phyloP scores from a whole-genome alignment of 2,329 filamentous ascomycete genomes.

The Paecilomyces dactylethromorphus region DNA sequence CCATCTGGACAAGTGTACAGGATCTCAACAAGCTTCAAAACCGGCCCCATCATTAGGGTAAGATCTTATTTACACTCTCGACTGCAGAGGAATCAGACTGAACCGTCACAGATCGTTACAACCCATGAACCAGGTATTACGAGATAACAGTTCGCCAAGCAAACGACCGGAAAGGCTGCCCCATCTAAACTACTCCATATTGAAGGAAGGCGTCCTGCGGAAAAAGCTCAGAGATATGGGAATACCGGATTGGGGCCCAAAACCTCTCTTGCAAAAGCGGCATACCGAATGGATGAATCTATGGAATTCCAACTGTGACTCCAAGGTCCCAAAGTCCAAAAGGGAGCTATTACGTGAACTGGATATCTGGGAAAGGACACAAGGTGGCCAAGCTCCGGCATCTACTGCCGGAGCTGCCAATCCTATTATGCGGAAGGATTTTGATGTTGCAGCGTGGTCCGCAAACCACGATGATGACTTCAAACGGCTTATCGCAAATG shows the following conservation, averaged over 20 bases:
- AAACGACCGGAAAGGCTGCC: constrained; percentile 60
- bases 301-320: constrained; percentile 96
- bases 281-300: constrained; percentile 93
- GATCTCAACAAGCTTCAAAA: constrained; percentile 12
- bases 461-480: constrained; percentile 68
- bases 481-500: constrained; percentile 69
- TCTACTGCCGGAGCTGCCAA: constrained; percentile 14
- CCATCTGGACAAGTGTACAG: constrained; percentile 68
- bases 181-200: constrained; percentile 74
- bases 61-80: not conserved
- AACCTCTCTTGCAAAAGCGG: constrained; percentile 65
- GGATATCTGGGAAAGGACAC: constrained; percentile 78
- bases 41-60: constrained; percentile 20
- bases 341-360: constrained; percentile 69
- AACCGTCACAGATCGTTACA: constrained; percentile 14
- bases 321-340: constrained; percentile 63
- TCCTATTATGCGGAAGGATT: constrained; percentile 76
- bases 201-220: constrained; percentile 71
- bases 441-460: constrained; percentile 73
- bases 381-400: constrained; percentile 55
- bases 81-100: not conserved
- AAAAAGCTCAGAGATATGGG: constrained; percentile 79
- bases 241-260: constrained; percentile 63
- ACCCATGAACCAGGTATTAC: constrained; percentile 10
- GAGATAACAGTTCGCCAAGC: constrained; percentile 12